Conservation (phyloP, 371 early-diverging fungal genomes). For the Mortierella sp. region DNA sequence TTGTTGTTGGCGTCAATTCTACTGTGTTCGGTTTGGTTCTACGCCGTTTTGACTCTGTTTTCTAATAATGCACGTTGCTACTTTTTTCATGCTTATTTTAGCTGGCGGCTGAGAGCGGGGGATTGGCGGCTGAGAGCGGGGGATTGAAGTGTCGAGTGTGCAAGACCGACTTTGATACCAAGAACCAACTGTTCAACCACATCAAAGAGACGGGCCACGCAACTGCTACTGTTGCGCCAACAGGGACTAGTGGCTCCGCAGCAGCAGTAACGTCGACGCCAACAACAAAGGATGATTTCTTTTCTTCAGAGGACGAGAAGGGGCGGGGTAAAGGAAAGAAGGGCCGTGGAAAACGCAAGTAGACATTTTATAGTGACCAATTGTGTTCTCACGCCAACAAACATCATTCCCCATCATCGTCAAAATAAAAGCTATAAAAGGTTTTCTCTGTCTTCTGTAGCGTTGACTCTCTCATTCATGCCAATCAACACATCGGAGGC, state of each 20-base stretch:
- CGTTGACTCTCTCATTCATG: no score
- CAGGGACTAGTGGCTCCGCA: not conserved
- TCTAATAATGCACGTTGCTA: not conserved
- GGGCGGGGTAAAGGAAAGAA: conserved; percentile 53
- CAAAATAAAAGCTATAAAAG: not conserved
- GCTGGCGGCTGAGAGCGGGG: conserved; percentile 19
- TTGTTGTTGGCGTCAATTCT: not conserved
- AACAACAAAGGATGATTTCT: conserved; percentile 14
- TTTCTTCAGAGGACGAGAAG: conserved; percentile 46
- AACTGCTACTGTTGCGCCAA: conserved; percentile 47
- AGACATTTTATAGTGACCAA: not conserved
- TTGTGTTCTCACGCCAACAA: not conserved
- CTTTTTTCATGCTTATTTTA: conserved; percentile 8
- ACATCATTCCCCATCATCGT: not conserved
- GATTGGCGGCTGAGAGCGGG: no score
- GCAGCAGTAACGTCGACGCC: not conserved
- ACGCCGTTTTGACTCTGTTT: not conserved
- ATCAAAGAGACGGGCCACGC: conserved; percentile 84
- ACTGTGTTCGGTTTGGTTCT: not conserved
- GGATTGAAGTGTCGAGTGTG: conserved; percentile 79
- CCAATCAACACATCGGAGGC: no score
- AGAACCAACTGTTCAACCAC: conserved; percentile 82
- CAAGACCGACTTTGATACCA: conserved; percentile 66
- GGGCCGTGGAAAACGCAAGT: conserved; percentile 49
- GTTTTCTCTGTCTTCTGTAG: no score